phyloP scores from a whole-genome alignment of 2,329 filamentous ascomycete species.

The Sporothrix mexicana region DNA sequence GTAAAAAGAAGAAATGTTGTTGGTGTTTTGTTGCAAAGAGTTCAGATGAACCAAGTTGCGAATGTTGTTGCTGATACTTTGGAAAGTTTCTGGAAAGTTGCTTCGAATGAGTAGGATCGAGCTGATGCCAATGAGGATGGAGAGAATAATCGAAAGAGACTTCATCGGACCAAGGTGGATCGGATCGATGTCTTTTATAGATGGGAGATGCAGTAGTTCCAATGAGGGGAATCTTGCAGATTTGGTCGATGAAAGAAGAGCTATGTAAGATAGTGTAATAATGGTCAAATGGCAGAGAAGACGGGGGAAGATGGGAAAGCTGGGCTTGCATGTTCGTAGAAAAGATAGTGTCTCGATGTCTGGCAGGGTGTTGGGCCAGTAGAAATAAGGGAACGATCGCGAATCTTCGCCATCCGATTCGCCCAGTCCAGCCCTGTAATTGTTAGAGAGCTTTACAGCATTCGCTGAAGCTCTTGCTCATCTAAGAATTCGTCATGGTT shows the following conservation, averaged over 20 bases:
- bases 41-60: slow-evolving; percentile 36
- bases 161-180: slow-evolving; percentile 44
- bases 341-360: not conserved
- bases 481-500: slow-evolving; percentile 33
- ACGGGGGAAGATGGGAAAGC: not conserved
- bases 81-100: slow-evolving; percentile 40
- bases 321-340: not conserved
- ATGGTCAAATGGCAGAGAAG: slow-evolving; percentile 12
- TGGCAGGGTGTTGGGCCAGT: slow-evolving; percentile 17
- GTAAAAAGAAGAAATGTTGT: slow-evolving; percentile 27
- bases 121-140: slow-evolving; percentile 48
- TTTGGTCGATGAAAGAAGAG: slow-evolving; percentile 2
- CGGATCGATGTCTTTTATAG: slow-evolving; percentile 32
- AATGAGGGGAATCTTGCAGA: not conserved
- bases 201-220: not conserved
- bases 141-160: slow-evolving; percentile 47
- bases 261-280: slow-evolving; percentile 16
- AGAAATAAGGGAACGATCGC: slow-evolving; percentile 30
- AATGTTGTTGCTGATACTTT: slow-evolving; percentile 40
- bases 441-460: too few species aligned
- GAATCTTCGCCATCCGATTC: slow-evolving; percentile 22
- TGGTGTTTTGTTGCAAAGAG: slow-evolving; percentile 37
- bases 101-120: slow-evolving; percentile 41
- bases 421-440: not conserved
- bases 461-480: not conserved